Conservation (phyloP, 2,329 filamentous ascomycete species). For the Thelonectria rubi region DNA sequence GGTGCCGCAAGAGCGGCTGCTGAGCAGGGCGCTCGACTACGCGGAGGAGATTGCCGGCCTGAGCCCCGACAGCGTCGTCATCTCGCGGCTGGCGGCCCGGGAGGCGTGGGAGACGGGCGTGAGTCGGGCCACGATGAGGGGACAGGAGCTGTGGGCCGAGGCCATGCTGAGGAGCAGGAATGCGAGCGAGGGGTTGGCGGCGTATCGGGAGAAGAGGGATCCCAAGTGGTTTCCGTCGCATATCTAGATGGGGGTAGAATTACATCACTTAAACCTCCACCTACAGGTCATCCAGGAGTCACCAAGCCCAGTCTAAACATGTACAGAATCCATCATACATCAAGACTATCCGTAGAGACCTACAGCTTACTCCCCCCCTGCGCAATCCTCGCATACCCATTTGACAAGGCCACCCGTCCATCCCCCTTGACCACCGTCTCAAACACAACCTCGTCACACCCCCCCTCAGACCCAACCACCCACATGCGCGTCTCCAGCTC, state of each 20-base stretch:
- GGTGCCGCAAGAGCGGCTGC: constrained; percentile 42
- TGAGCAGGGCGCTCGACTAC: constrained; percentile 44
- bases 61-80: constrained; percentile 48
- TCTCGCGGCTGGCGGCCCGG: constrained; percentile 44
- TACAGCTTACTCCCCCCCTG: constrained; percentile 43
- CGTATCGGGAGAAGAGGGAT: constrained; percentile 45
- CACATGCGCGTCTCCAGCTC: constrained; percentile 55
- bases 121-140: constrained; percentile 47
- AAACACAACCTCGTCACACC: constrained; percentile 49
- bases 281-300: too few relatives aligned
- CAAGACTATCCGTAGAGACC: too few relatives aligned
- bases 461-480: constrained; percentile 46
- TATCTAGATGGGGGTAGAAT: constrained; percentile 25
- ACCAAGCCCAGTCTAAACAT: too few relatives aligned
- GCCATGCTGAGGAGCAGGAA: constrained; percentile 45
- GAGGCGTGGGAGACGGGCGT: constrained; percentile 49
- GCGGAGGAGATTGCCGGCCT: constrained; percentile 44
- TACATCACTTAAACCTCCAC: too few relatives aligned
- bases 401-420: constrained; percentile 50
- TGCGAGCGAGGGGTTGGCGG: constrained; percentile 41
- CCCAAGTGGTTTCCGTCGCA: constrained; percentile 44
- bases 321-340: not conserved
- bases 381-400: constrained; percentile 47
- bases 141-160: constrained; percentile 45
- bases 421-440: constrained; percentile 52